These are phyloP conservation scores for Warburgia ugandensis DNA, from an alignment of 164 flowering plant genomes.

Conservation along the genomic window DNA sequence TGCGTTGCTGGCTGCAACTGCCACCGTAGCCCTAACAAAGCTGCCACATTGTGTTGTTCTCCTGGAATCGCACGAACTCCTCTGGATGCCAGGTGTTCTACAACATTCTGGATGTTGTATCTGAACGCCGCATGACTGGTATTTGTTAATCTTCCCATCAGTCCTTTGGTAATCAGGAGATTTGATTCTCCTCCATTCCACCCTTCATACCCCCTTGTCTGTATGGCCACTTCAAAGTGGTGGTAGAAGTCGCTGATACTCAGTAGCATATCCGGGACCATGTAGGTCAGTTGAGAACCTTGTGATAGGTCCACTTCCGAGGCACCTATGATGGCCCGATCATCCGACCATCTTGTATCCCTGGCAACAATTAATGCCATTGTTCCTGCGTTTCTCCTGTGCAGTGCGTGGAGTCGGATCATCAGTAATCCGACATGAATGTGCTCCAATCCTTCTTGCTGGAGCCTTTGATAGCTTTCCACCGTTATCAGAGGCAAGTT, in stretches of 20 bases:
- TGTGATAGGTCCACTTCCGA: constrained; percentile 1
- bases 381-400: constrained; percentile 2
- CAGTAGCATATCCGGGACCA: constrained; percentile 1
- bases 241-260: constrained; percentile 2
- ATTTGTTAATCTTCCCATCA: background rate
- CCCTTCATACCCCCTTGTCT: constrained; percentile 5
- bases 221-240: constrained; percentile 1
- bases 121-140: background rate
- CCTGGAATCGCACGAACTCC: background rate
- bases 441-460: no score
- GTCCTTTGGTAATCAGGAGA: background rate
- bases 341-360: constrained; percentile 1
- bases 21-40: background rate
- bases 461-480: no score
- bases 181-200: background rate
- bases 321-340: background rate
- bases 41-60: no score
- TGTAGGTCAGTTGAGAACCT: background rate
- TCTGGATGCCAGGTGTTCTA: background rate
- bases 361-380: background rate
- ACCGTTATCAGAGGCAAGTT: no score
- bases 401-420: no score
- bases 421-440: no score
- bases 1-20: background rate
- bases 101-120: background rate